Evolutionary conservation across 1,284 basidiomycete genomes (phyloP).

Genomic region (Wallemia hederae): DNA sequence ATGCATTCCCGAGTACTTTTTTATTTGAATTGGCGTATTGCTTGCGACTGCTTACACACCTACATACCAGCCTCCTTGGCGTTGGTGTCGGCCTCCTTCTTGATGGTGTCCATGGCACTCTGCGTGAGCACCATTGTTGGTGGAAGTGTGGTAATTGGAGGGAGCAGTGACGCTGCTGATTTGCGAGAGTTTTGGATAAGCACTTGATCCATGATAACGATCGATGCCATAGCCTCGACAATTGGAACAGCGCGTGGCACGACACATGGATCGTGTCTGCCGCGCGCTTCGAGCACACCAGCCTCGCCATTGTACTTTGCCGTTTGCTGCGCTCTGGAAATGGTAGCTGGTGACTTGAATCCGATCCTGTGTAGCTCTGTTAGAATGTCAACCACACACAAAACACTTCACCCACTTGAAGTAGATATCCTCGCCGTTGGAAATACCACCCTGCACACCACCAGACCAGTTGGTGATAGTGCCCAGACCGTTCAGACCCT

Average conservation of each 20-base stretch:
- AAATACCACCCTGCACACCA: conserved; percentile 90
- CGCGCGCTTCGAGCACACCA: conserved; percentile 64
- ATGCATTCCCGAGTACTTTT: too few relatives aligned
- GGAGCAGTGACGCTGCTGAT: conserved; percentile 32
- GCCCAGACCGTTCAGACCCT: conserved; percentile 33
- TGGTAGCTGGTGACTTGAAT: conserved; percentile 97
- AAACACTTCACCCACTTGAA: conserved; percentile 35
- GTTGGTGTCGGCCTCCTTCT: not conserved
- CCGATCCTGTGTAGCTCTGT: conserved; percentile 30
- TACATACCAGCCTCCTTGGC: not conserved
- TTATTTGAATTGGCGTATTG: too few relatives aligned
- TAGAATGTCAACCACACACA: not conserved
- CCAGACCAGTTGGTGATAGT: conserved; percentile 89
- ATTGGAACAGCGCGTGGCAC: conserved; percentile 93
- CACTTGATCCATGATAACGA: conserved; percentile 67
- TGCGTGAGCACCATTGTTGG: conserved; percentile 27
- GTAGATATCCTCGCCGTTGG: conserved; percentile 91
- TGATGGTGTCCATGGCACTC: not conserved
- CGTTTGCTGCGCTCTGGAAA: conserved; percentile 69
- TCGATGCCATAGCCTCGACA: conserved; percentile 87
- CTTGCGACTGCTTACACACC: too few relatives aligned
- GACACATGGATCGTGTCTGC: conserved; percentile 90
- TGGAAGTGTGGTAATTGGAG: conserved; percentile 52
- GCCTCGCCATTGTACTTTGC: conserved; percentile 72
- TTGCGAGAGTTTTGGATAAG: conserved; percentile 57